Evolutionary conservation across 257 asterid species (phyloP).

Genomic region (Solanum boliviense): DNA sequence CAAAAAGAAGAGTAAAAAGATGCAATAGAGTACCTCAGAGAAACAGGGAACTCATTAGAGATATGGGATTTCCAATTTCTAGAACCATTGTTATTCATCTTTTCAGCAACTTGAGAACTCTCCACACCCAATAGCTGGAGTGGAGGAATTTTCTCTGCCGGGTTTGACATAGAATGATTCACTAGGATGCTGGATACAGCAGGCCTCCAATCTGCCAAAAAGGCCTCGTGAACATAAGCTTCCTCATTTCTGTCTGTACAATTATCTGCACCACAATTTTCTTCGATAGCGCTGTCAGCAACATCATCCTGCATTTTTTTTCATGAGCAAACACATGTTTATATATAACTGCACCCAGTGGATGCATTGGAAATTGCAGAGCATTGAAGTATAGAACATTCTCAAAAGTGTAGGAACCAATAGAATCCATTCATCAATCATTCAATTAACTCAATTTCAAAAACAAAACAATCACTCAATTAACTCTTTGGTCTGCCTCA

Average conservation of each 20-base stretch:
- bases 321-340: neutral
- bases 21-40: slow-evolving; percentile 33
- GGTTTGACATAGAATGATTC: slow-evolving; percentile 4
- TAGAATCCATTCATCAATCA: neutral
- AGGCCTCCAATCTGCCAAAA: slow-evolving; percentile 93
- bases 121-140: slow-evolving; percentile 14
- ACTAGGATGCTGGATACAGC: slow-evolving; percentile 24
- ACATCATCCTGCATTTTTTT: slow-evolving; percentile 42
- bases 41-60: slow-evolving; percentile 27
- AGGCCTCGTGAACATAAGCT: slow-evolving; percentile 94
- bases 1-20: neutral
- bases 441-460: neutral
- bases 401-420: neutral
- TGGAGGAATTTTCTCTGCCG: slow-evolving; percentile 7
- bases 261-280: slow-evolving; percentile 30
- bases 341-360: neutral
- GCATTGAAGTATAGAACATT: neutral
- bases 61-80: slow-evolving; percentile 23
- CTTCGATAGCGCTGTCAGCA: slow-evolving; percentile 43
- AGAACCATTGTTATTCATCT: slow-evolving; percentile 15
- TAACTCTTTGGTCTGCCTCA: neutral
- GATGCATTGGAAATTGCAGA: neutral
- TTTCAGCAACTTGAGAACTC: slow-evolving; percentile 32
- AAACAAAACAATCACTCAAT: neutral
- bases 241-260: slow-evolving; percentile 58